phyloP scores from a whole-genome alignment of 345 rosid species.

The Populus deltoides region DNA sequence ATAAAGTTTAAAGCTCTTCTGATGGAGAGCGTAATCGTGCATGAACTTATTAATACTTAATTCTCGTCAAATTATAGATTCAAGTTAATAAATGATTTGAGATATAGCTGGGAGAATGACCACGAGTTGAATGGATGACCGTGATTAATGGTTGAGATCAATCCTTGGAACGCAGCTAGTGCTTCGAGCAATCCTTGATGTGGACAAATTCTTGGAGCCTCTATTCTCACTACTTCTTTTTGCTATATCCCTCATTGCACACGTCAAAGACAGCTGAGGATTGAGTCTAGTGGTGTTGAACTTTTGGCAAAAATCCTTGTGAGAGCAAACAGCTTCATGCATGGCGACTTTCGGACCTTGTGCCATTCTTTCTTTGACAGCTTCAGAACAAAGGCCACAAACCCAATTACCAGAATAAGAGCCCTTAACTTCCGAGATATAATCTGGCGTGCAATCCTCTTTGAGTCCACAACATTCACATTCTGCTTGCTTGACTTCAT shows the following conservation, averaged over 20 bases:
- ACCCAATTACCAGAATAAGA: conserved; percentile 42
- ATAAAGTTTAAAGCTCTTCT: background rate
- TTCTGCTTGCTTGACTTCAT: conserved; percentile 35
- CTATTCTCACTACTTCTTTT: conserved; percentile 35
- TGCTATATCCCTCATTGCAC: conserved; percentile 41
- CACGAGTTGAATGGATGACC: background rate
- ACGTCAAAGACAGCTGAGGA: conserved; percentile 41
- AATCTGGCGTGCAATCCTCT: conserved; percentile 45
- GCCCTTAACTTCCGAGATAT: conserved; percentile 29
- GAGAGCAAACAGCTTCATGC: conserved; percentile 38
- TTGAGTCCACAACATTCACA: conserved; percentile 51
- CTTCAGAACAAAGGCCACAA: conserved; percentile 56
- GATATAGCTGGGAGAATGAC: background rate
- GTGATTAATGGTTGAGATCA: background rate
- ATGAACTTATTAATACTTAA: background rate
- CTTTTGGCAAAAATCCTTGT: conserved; percentile 41
- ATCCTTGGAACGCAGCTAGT: conserved; percentile 44
- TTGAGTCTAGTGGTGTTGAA: conserved; percentile 38
- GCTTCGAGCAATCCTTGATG: conserved; percentile 31
- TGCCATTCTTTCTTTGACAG: conserved; percentile 35
- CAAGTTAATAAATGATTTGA: background rate
- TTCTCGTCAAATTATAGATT: background rate
- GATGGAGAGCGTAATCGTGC: background rate
- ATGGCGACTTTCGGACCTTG: conserved; percentile 17
- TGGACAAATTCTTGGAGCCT: conserved; percentile 12